Conservation (phyloP, 2,329 filamentous ascomycete species). For the Microdochium trichocladiopsis region DNA sequence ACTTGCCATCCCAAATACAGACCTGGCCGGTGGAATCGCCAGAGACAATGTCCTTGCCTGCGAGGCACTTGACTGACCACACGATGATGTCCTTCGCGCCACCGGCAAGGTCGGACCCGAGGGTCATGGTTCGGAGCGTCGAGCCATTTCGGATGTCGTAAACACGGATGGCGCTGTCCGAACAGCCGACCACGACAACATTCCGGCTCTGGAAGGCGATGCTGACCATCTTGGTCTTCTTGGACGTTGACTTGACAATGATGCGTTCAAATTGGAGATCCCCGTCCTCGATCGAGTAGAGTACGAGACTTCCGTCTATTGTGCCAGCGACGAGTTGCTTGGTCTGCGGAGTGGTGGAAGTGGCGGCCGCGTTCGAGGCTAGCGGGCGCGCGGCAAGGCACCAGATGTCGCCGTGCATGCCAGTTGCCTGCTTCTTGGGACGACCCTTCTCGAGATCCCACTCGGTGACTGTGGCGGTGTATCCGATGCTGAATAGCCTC, state of each 20-base stretch:
- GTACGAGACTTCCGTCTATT: constrained; percentile 80
- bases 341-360: constrained; percentile 24
- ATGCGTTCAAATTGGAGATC: constrained; percentile 75
- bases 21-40: constrained; percentile 93
- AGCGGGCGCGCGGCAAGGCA: constrained; percentile 83
- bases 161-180: constrained; percentile 87
- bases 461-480: constrained; percentile 85
- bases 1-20: constrained; percentile 88
- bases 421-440: constrained; percentile 75
- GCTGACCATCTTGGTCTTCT: constrained; percentile 84
- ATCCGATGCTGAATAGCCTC: constrained; percentile 92
- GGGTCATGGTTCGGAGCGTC: constrained; percentile 72
- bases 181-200: constrained; percentile 81
- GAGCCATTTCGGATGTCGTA: constrained; percentile 79
- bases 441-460: constrained; percentile 82
- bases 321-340: constrained; percentile 77
- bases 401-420: constrained; percentile 95
- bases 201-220: constrained; percentile 83
- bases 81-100: constrained; percentile 82
- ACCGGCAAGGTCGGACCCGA: constrained; percentile 71
- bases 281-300: constrained; percentile 80
- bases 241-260: constrained; percentile 68
- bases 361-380: constrained; percentile 22
- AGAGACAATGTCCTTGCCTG: constrained; percentile 84
- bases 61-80: constrained; percentile 86